These are phyloP conservation scores for Odonthalia washingtoniensis DNA, from an alignment of 31 red algal genomes.

Conservation along the genomic window DNA sequence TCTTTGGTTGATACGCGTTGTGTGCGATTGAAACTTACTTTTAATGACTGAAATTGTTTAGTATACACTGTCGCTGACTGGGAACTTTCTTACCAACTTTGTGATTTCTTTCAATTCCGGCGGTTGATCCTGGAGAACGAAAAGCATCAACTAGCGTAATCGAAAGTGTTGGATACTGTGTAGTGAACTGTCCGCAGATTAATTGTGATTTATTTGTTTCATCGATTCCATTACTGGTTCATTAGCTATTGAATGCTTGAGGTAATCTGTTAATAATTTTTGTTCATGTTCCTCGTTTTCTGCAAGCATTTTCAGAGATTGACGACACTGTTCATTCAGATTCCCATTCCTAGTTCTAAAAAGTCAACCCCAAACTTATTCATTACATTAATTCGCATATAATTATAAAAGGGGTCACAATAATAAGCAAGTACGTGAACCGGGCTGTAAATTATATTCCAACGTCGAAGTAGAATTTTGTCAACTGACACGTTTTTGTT, in stretches of 20 bases:
- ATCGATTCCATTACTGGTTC: background rate
- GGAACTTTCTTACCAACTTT: background rate
- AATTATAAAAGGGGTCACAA: conserved; percentile 28
- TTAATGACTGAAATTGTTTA: background rate
- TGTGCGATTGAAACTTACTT: background rate
- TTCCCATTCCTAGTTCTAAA: conserved; percentile 16
- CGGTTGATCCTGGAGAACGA: conserved; percentile 13
- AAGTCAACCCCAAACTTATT: conserved; percentile 6
- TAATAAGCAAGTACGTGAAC: conserved; percentile 20
- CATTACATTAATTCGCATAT: background rate
- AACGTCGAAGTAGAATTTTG: background rate
- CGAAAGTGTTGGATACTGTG: too few species aligned
- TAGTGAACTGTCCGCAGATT: background rate
- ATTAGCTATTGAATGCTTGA: background rate
- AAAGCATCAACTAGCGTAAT: background rate
- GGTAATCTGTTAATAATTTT: background rate
- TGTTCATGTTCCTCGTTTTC: background rate
- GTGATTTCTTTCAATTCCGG: conserved; percentile 31
- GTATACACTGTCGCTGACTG: background rate
- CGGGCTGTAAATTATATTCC: conserved; percentile 13
- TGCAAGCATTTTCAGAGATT: background rate
- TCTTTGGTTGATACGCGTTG: too few species aligned
- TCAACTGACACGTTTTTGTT: background rate
- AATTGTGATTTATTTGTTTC: background rate
- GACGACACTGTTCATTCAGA: conserved; percentile 24